Evolutionary conservation across 78 protist species (phyloP).

Genomic region (Andalucia godoyi): DNA sequence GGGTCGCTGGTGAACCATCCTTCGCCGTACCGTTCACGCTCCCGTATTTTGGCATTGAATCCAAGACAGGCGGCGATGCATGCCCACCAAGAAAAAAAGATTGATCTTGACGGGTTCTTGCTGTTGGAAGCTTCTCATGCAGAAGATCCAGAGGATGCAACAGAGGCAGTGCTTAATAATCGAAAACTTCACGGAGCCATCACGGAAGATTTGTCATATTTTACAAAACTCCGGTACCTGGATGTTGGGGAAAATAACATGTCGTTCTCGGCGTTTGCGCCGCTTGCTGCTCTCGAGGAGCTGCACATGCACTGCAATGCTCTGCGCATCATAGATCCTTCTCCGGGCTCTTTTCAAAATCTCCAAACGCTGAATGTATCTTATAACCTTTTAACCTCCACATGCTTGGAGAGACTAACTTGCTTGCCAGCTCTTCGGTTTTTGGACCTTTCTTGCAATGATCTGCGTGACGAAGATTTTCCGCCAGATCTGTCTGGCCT

Average conservation of each 20-base stretch:
- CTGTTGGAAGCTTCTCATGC: not conserved
- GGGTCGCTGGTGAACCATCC: too few species aligned
- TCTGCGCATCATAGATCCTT: not conserved
- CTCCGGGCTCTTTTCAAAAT: not conserved
- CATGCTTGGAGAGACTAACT: not conserved
- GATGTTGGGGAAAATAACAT: slow-evolving; percentile 3
- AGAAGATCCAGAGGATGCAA: not conserved
- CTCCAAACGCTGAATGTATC: not conserved
- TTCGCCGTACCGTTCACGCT: too few species aligned
- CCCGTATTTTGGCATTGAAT: too few species aligned
- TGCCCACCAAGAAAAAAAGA: too few species aligned
- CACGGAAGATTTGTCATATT: not conserved
- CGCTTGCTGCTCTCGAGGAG: not conserved
- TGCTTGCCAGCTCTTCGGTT: not conserved
- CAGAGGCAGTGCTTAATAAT: not conserved
- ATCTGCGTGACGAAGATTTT: not conserved
- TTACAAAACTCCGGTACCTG: not conserved
- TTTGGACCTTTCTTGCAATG: not conserved
- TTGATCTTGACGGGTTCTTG: not conserved
- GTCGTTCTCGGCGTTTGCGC: not conserved
- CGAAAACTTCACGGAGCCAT: not conserved
- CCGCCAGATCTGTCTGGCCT: not conserved
- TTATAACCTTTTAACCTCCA: not conserved
- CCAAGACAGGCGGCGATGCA: too few species aligned
- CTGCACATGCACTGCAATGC: not conserved